A percentile compares a stretch with the other conserved stretches of the same genome.
These are phyloP conservation scores for Euphorbia corollata DNA, from an alignment of 441 rosid genomes.

Conservation along the genomic window DNA sequence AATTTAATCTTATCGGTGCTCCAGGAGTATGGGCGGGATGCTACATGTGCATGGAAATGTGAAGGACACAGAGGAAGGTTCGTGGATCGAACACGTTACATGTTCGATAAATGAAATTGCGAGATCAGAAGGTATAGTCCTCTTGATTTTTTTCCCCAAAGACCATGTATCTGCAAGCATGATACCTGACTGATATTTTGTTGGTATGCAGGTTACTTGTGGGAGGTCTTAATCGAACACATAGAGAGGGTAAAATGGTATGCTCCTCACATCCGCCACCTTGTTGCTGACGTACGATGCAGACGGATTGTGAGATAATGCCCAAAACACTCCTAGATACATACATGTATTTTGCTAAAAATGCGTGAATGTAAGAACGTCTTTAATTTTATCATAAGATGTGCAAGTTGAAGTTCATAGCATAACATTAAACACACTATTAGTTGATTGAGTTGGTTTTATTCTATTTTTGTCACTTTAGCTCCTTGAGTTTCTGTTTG, in stretches of 20 bases:
- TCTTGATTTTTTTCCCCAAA: not conserved
- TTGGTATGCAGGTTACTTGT: slow-evolving; percentile 57
- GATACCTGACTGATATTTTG: slow-evolving; percentile 6
- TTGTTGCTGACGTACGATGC: slow-evolving; percentile 78
- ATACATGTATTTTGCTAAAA: too few relatives aligned
- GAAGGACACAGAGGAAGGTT: slow-evolving; percentile 61
- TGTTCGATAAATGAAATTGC: slow-evolving; percentile 54
- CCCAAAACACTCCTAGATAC: not conserved
- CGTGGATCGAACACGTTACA: slow-evolving; percentile 51
- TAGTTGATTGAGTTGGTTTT: too few relatives aligned
- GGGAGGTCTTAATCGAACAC: slow-evolving; percentile 66
- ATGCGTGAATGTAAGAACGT: too few relatives aligned
- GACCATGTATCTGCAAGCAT: not conserved
- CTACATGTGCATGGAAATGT: slow-evolving; percentile 76
- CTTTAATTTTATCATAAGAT: too few relatives aligned
- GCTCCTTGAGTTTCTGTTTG: too few relatives aligned
- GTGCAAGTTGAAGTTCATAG: too few relatives aligned
- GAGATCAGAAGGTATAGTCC: slow-evolving; percentile 54
- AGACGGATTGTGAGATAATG: slow-evolving; percentile 22
- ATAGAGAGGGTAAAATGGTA: slow-evolving; percentile 93
- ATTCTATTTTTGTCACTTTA: too few relatives aligned
- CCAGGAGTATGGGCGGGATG: slow-evolving; percentile 75
- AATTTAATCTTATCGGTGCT: slow-evolving; percentile 6
- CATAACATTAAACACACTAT: too few relatives aligned
- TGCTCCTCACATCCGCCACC: slow-evolving; percentile 85